phyloP scores from a whole-genome alignment of 257 asterid genomes.

The Solanum virginianum region DNA sequence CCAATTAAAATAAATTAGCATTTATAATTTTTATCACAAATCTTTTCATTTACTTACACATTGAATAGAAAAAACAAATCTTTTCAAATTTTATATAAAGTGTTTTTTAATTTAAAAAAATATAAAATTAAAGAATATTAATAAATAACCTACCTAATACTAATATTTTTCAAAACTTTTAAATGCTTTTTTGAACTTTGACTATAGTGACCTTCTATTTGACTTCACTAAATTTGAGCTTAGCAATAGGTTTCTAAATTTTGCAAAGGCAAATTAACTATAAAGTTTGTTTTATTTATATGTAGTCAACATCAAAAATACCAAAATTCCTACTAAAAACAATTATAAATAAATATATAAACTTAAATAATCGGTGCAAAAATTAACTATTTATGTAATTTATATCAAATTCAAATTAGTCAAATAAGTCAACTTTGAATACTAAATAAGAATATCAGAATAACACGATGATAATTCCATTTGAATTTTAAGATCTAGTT shows the following conservation, averaged over 20 bases:
- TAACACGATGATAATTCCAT: not conserved
- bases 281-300: not conserved
- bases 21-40: too few relatives aligned
- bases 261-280: not conserved
- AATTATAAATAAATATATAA: not conserved
- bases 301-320: not conserved
- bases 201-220: not conserved
- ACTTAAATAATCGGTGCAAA: not conserved
- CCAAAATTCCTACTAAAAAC: not conserved
- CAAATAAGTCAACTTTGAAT: not conserved
- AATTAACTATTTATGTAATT: not conserved
- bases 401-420: not conserved
- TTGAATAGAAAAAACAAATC: not conserved
- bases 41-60: not conserved
- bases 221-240: not conserved
- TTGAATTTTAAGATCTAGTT: not conserved
- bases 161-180: not conserved
- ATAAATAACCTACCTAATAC: not conserved
- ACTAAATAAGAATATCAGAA: not conserved
- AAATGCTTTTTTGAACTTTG: not conserved
- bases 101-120: not conserved
- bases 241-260: not conserved
- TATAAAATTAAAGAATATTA: not conserved
- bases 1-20: too few relatives aligned
- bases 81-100: too few relatives aligned